phyloP scores from a whole-genome alignment of 2,329 filamentous ascomycete genomes.

The Chaetomium sp. region DNA sequence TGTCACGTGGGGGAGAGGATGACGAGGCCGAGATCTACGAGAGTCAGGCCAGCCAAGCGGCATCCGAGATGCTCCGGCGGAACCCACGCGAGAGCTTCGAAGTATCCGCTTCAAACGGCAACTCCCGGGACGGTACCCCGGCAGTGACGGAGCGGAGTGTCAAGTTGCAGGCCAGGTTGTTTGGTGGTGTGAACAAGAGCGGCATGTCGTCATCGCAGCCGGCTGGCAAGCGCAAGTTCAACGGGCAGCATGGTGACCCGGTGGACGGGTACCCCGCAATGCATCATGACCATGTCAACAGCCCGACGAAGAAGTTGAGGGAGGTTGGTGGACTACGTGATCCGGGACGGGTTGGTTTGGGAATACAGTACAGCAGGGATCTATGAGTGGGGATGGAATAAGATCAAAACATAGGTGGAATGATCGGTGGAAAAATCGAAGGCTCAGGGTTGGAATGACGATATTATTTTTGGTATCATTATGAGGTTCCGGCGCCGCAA shows the following conservation, averaged over 20 bases:
- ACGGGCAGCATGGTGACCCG: constrained; percentile 25
- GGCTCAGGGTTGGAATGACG: no score
- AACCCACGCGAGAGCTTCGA: constrained; percentile 49
- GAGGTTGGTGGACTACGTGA: constrained; percentile 35
- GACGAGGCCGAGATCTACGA: constrained; percentile 55
- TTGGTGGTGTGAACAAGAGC: constrained; percentile 39
- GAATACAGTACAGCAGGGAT: constrained; percentile 42
- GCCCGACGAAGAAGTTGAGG: constrained; percentile 47
- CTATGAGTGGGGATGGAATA: constrained; percentile 2
- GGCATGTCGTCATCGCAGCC: constrained; percentile 20
- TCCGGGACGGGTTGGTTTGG: constrained; percentile 41
- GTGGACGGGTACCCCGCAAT: constrained; percentile 25
- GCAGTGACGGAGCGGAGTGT: constrained; percentile 40
- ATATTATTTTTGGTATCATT: no score
- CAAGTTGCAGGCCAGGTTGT: constrained; percentile 46
- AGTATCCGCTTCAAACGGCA: constrained; percentile 36
- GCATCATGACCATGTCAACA: constrained; percentile 32
- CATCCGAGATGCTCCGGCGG: constrained; percentile 65
- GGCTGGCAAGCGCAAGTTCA: constrained; percentile 47
- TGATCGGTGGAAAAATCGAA: no score
- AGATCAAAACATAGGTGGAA: no score
- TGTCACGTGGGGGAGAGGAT: constrained; percentile 21
- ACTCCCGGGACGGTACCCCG: constrained; percentile 39
- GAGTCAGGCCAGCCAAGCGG: constrained; percentile 71
- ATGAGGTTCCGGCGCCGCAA: no score